Base-by-base conservation (phyloP, 139 green algal genomes). In the Chlorella sp. region DNA sequence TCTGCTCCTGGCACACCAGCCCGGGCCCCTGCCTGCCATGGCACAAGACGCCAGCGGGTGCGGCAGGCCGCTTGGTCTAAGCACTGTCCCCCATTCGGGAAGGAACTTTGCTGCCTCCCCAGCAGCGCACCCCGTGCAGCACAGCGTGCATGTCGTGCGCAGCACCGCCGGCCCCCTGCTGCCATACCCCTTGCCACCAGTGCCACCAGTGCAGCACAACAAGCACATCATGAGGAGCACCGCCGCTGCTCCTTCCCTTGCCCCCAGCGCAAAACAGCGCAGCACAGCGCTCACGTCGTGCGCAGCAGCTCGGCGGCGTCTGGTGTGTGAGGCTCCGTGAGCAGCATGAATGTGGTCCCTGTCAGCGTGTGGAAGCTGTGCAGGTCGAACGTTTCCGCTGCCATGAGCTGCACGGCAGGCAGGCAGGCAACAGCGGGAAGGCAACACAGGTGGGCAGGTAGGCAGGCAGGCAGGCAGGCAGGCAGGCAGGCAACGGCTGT, bases 341-440 rank as follows among this genome's bases (percentile, higher is more conserved):
- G 84, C 83, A 97, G 69, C 79, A 98, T 91, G 79, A 99, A 97
- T 82, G 97, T 99, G 39, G 95, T 98, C 21, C 95, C 98, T 15
- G 97, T 99, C 22, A 96, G 90, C 0, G 94, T 97, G 68, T 97
- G 93, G 37, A 89, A 89, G 42, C 96, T 98, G 92, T 99, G 97
- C 82, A 99, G 89, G 91, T 99, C 96, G 91, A 99, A 99, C 7
- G 91, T 98, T 71, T 99, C 98, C 0, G 97, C 95, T 83, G 98
- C 94, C 75, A 99, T 88, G 61, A 98, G 91, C 88, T 98, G 94
- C 34, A 98, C 34, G 37, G 64, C 28, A 36, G 26, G 77, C n/a
- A 40, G 14, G 40, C 2, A 32, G 75, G 3, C 14, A 79, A 3
- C n/a, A 81, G 75, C 75, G 64, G 64, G 21, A 71, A 26, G 22